Evolutionary conservation across 192 early-diverging fungal genomes (phyloP).

Genomic region (Pilaira anomala): DNA sequence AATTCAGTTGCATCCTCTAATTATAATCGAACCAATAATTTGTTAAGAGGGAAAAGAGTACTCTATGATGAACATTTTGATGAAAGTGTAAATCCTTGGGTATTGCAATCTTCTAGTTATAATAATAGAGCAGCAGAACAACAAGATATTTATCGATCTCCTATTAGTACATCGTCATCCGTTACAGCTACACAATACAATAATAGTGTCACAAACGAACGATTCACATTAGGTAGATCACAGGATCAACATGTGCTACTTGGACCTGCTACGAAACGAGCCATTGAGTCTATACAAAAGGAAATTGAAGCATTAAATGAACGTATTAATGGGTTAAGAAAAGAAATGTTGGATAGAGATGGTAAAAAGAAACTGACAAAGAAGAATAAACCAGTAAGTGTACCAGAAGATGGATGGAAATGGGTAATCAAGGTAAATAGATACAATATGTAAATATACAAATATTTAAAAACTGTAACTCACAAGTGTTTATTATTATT

Average conservation of each 20-base stretch:
- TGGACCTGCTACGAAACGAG: conserved; percentile 33
- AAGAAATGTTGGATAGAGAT: conserved; percentile 27
- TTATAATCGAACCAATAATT: not conserved
- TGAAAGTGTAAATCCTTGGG: conserved; percentile 25
- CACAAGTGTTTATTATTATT: too few species aligned
- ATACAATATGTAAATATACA: too few species aligned
- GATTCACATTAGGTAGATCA: too few species aligned
- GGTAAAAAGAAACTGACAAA: not conserved
- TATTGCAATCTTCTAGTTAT: conserved; percentile 1
- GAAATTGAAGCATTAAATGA: conserved; percentile 37
- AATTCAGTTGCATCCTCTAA: not conserved
- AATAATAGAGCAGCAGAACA: not conserved
- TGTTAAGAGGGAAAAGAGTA: conserved; percentile 2
- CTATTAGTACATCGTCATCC: too few species aligned
- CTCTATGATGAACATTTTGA: conserved; percentile 19
- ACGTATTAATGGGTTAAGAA: conserved; percentile 34
- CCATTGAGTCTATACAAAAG: conserved; percentile 33
- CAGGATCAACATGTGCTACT: conserved; percentile 2
- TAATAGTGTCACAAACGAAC: too few species aligned
- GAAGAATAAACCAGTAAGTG: not conserved
- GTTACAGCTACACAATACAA: too few species aligned
- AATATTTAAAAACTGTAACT: too few species aligned
- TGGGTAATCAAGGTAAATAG: conserved; percentile 30
- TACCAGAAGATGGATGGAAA: conserved; percentile 25
- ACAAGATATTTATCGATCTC: not conserved